phyloP scores from a whole-genome alignment of 73 alveolate species.

The Uronychia binucleata region DNA sequence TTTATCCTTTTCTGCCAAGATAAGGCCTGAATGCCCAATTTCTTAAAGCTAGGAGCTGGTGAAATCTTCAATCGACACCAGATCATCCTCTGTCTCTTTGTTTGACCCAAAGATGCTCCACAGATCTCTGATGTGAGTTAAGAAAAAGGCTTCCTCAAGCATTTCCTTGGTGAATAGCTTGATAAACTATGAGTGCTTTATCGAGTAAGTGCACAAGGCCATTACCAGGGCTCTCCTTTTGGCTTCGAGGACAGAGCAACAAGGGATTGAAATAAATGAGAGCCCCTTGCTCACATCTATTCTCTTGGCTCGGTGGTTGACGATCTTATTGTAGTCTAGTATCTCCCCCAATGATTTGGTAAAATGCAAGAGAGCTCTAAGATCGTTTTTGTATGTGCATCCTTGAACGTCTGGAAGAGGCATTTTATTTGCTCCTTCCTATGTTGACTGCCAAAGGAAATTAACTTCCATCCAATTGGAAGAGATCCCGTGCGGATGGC shows the following conservation, averaged over 20 bases:
- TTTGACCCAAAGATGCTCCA: constrained; percentile 14
- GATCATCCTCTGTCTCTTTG: background rate
- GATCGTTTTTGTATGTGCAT: constrained; percentile 7
- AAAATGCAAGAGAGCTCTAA: constrained; percentile 24
- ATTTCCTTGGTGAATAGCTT: constrained; percentile 29
- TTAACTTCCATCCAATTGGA: background rate
- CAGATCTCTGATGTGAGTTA: constrained; percentile 24
- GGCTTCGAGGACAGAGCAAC: constrained; percentile 37
- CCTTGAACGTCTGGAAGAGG: background rate
- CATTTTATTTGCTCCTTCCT: constrained; percentile 24
- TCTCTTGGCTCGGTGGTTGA: constrained; percentile 21
- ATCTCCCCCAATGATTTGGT: background rate
- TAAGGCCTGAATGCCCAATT: constrained; percentile 9
- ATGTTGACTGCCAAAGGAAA: constrained; percentile 14
- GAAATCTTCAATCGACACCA: background rate
- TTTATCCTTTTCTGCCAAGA: constrained; percentile 12
- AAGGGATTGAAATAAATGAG: constrained; percentile 21
- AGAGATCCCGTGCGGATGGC: background rate
- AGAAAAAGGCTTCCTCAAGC: constrained; percentile 22
- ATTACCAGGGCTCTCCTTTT: constrained; percentile 45
- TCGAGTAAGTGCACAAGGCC: constrained; percentile 48
- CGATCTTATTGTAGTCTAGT: constrained; percentile 14
- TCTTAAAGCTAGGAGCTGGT: background rate
- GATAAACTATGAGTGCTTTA: constrained; percentile 13
- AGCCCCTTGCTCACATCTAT: constrained; percentile 29